Evolutionary conservation across 257 asterid species (phyloP).

Genomic region (Craterostigma plantagineum): DNA sequence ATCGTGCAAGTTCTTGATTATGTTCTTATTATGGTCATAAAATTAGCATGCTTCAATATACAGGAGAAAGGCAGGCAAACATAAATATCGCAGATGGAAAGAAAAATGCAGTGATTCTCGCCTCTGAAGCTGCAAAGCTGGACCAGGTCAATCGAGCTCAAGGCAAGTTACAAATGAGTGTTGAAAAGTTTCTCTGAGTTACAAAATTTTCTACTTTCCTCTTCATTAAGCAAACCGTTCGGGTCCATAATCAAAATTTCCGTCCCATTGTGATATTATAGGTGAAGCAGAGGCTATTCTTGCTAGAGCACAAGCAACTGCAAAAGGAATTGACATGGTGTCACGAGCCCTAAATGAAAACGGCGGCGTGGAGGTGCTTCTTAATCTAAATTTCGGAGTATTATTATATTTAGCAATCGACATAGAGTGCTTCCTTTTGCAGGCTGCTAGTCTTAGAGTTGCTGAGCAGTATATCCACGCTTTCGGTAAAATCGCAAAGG

Average conservation of each 20-base stretch:
- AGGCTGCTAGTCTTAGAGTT: constrained; percentile 85
- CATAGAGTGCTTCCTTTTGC: too few relatives aligned
- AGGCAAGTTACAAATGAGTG: constrained; percentile 49
- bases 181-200: too few relatives aligned
- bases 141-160: constrained; percentile 81
- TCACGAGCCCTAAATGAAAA: constrained; percentile 40
- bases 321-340: constrained; percentile 62
- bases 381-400: too few relatives aligned
- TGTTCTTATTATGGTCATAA: constrained; percentile 6
- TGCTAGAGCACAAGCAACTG: constrained; percentile 70
- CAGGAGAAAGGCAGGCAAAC: constrained; percentile 89
- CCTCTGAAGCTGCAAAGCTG: constrained; percentile 72
- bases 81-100: constrained; percentile 71
- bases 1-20: too few relatives aligned
- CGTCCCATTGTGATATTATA: constrained; percentile 14
- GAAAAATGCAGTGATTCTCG: constrained; percentile 57
- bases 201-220: too few relatives aligned
- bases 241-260: not conserved
- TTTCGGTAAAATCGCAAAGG: constrained; percentile 57
- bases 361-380: constrained; percentile 46
- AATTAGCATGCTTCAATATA: constrained; percentile 7
- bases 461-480: constrained; percentile 92
- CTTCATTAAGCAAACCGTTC: too few relatives aligned
- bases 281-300: constrained; percentile 95
- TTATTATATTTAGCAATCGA: too few relatives aligned